Conservation (phyloP, 306 rosid genomes). For the Coriaria nepalensis region DNA sequence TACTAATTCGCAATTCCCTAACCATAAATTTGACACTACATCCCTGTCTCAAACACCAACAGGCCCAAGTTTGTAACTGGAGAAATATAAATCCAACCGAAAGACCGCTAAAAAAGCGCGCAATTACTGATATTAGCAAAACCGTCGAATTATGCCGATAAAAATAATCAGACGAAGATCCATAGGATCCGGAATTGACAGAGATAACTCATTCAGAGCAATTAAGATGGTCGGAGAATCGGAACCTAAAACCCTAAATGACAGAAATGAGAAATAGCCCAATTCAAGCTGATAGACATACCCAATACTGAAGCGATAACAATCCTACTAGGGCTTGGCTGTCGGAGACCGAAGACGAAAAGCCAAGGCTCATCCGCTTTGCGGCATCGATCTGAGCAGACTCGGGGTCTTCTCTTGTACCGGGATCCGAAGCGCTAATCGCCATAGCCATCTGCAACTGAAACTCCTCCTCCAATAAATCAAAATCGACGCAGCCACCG, state of each 20-base stretch:
- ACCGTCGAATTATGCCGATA: background rate
- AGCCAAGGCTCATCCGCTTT: constrained; percentile 94
- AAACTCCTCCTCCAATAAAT: constrained; percentile 83
- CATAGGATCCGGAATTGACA: background rate
- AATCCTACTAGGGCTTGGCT: constrained; percentile 8
- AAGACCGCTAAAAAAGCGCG: no score
- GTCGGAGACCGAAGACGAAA: constrained; percentile 28
- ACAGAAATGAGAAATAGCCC: background rate
- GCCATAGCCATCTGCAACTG: constrained; percentile 97
- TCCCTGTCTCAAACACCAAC: no score
- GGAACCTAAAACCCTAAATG: background rate
- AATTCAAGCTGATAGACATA: constrained; percentile 3
- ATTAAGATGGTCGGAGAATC: background rate
- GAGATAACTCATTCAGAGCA: background rate
- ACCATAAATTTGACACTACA: no score
- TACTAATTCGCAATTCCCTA: no score
- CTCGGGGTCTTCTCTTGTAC: constrained; percentile 54
- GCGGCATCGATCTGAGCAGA: constrained; percentile 99
- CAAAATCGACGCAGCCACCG: constrained; percentile 41
- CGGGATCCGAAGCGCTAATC: constrained; percentile 90
- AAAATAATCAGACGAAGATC: background rate
- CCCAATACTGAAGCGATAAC: constrained; percentile 18
- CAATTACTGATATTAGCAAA: background rate
- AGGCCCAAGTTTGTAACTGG: no score
- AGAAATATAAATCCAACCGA: no score